Base-by-base conservation (phyloP, 1,139 yeast genomes). In the Nakaseomyces glabratus region DNA sequence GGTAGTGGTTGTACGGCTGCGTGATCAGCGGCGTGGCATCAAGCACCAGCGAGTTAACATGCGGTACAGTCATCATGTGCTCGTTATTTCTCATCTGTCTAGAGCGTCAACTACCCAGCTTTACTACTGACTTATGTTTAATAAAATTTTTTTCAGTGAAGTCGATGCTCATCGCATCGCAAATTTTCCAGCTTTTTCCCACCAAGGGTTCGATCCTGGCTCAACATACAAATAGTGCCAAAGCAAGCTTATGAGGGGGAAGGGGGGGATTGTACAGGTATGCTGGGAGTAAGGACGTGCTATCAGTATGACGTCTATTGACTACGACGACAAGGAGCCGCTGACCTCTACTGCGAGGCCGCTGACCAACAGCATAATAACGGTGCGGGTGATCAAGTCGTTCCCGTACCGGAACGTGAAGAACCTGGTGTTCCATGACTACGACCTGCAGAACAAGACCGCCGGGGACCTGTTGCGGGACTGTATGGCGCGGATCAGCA, bases 1-100 rank as follows among this genome's bases (percentile, higher is more conserved):
- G 79, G 39, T 86, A 66, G 21, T 77, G 72, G 2, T 85, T 68
- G n/a, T 82, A 82, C 5, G 93, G 69, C 52, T 82, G 93, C 2
- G 94, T 81, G 48, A 90, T 80, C 49, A 90, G 65, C 8, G 98
- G 98, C 37, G 95, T 93, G 6, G 97, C 96, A 68, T 90, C 98
- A 46, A 90, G 68, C 11, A 90, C 80, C 39, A 90, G 63, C 2
- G 77, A 63, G 39, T 68, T 65, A 22, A 76, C 73, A 34, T 53
- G 55, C 4, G 57, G 32, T 18, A 6, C 15, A 5, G 15, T 18
- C n/a, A 17, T 15, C 24, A 22, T 22, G n/a, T n/a, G n/a, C n/a
- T n/a, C n/a, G n/a, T n/a, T n/a, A n/a, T n/a, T n/a, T n/a, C n/a
- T n/a, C n/a, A n/a, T n/a, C n/a, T n/a, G n/a, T n/a, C n/a, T n/a